Evolutionary conservation across 345 rosid species (phyloP).

Genomic region (Eucalyptus lansdowneana): DNA sequence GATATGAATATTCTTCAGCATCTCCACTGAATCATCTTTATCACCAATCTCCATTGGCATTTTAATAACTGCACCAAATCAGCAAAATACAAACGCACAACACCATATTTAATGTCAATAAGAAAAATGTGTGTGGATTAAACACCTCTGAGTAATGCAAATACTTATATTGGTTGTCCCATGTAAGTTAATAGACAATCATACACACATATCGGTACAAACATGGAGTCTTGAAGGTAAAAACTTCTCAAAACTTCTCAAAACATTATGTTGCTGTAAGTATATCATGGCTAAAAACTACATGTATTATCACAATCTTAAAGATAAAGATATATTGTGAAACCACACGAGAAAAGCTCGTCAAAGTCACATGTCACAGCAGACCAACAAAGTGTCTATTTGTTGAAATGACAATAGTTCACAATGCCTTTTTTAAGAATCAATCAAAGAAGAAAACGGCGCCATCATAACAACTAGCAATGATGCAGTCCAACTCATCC

Average conservation of each 20-base stretch:
- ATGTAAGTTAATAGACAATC: not conserved
- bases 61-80: not conserved
- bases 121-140: not conserved
- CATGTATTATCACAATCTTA: not conserved
- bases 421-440: not conserved
- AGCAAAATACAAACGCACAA: not conserved
- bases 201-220: not conserved
- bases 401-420: not conserved
- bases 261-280: not conserved
- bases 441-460: not conserved
- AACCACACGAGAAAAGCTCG: not conserved
- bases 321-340: not conserved
- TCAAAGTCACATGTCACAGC: not conserved
- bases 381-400: not conserved
- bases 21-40: constrained; percentile 29
- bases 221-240: not conserved
- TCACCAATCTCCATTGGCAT: constrained; percentile 8
- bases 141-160: not conserved
- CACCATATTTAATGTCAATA: not conserved
- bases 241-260: not conserved
- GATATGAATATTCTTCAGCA: constrained; percentile 47
- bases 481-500: not conserved
- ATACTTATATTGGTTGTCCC: not conserved
- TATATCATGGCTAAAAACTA: not conserved
- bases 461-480: not conserved